Evolutionary conservation across 345 rosid genomes (phyloP).

Genomic region (Ricinus communis): DNA sequence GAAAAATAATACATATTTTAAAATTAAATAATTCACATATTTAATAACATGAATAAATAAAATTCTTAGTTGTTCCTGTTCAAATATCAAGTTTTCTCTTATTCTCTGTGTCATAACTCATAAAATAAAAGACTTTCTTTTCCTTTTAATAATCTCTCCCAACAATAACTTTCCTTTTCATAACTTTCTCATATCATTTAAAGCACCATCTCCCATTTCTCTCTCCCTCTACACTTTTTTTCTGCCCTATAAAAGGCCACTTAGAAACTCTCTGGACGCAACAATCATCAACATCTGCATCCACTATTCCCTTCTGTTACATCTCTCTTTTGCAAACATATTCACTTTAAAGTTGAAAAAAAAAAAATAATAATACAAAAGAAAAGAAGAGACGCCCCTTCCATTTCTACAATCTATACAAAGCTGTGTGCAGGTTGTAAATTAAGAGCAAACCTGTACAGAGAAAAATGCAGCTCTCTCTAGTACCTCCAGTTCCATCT

Average conservation of each 20-base stretch:
- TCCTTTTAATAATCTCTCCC: neutral
- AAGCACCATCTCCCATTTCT: neutral
- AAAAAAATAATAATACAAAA: too few relatives aligned
- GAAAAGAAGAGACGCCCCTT: too few relatives aligned
- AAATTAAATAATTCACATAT: too few relatives aligned
- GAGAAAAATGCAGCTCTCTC: conserved; percentile 16
- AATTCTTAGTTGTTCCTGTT: too few relatives aligned
- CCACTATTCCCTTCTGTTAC: neutral
- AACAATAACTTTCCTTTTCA: neutral
- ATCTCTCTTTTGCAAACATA: too few relatives aligned
- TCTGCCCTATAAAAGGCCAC: conserved; percentile 19
- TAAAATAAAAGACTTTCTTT: neutral
- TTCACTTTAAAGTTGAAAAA: too few relatives aligned
- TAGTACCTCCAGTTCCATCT: conserved; percentile 27
- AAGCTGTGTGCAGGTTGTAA: too few relatives aligned
- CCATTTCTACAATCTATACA: too few relatives aligned
- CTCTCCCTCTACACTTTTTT: neutral
- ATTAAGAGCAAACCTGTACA: too few relatives aligned
- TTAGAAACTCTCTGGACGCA: neutral
- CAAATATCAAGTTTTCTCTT: neutral
- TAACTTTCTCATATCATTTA: neutral
- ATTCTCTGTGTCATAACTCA: too few relatives aligned
- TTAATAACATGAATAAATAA: too few relatives aligned
- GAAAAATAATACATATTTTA: too few relatives aligned
- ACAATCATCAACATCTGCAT: neutral